Conservation (phyloP, 306 rosid genomes). For the Sphenostylis stenocarpa region DNA sequence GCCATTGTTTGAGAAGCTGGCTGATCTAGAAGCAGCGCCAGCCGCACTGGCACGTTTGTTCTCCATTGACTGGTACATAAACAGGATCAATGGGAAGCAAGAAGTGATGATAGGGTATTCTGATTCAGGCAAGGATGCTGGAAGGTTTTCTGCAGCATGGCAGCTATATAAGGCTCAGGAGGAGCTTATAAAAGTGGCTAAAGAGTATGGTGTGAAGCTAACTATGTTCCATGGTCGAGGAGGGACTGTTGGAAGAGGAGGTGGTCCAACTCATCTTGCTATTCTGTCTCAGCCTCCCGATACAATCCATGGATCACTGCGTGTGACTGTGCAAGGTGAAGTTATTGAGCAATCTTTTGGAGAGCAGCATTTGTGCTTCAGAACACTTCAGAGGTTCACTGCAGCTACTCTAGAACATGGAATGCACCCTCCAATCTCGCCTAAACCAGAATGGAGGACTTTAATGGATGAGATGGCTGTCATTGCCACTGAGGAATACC, state of each 20-base stretch:
- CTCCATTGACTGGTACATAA: constrained; percentile 78
- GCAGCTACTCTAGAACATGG: constrained; percentile 95
- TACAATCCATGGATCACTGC: constrained; percentile 86
- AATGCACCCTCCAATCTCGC: constrained; percentile 72
- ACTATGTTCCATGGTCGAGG: constrained; percentile 99
- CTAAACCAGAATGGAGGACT: constrained; percentile 86
- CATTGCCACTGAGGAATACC: constrained; percentile 83
- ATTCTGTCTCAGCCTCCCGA: constrained; percentile 96
- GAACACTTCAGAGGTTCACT: constrained; percentile 86
- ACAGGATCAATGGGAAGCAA: constrained; percentile 81
- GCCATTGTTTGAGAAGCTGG: constrained; percentile 90
- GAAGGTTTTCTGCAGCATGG: constrained; percentile 94
- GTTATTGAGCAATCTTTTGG: constrained; percentile 93
- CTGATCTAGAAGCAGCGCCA: constrained; percentile 84
- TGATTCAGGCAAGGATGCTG: constrained; percentile 96
- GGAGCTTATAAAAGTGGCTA: constrained; percentile 84
- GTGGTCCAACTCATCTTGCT: constrained; percentile 95
- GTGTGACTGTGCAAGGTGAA: constrained; percentile 94
- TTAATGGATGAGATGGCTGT: constrained; percentile 91
- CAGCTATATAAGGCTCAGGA: constrained; percentile 93
- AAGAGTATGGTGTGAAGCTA: constrained; percentile 74
- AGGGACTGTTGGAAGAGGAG: constrained; percentile 95
- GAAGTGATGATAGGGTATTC: constrained; percentile 98
- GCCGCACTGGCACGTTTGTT: constrained; percentile 79
- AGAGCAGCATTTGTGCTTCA: constrained; percentile 78